Evolutionary conservation across 108 stramenopile genomes (phyloP).

Genomic region (Cyclotella distinguenda): DNA sequence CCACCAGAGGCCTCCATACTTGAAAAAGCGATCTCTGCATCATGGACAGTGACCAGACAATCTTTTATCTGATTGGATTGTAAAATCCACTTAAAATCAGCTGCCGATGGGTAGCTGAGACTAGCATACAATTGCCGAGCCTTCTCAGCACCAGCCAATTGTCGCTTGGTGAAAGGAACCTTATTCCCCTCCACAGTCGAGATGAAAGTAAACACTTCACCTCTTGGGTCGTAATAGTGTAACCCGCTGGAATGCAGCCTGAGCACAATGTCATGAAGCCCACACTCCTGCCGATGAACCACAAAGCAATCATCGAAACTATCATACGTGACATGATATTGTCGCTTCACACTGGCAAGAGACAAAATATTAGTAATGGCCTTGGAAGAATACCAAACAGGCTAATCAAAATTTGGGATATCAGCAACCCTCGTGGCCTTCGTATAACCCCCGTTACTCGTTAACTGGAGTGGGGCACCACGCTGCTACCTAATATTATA

Average conservation of each 20-base stretch:
- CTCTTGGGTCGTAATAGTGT: slow-evolving; percentile 16
- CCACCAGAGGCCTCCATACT: no score
- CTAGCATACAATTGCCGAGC: slow-evolving; percentile 5
- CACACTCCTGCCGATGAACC: slow-evolving; percentile 6
- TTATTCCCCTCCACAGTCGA: slow-evolving; percentile 3
- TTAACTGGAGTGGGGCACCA: not conserved
- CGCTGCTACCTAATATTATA: no score
- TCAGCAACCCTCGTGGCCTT: not conserved
- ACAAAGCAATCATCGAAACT: slow-evolving; percentile 9
- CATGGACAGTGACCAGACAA: slow-evolving; percentile 31
- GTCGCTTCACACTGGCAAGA: not conserved
- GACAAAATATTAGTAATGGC: slow-evolving; percentile 5
- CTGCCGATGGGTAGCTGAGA: slow-evolving; percentile 27
- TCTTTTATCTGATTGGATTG: slow-evolving; percentile 4
- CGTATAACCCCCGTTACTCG: slow-evolving; percentile 1
- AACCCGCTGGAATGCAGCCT: slow-evolving; percentile 15
- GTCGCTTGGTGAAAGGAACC: slow-evolving; percentile 12
- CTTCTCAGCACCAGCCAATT: slow-evolving; percentile 16
- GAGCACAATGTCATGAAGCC: slow-evolving; percentile 16
- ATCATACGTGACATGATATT: slow-evolving; percentile 4
- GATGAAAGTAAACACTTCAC: slow-evolving; percentile 1
- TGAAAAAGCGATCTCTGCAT: no score
- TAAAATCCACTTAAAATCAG: no score
- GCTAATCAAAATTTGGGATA: not conserved
- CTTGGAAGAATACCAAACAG: not conserved